Evolutionary conservation across 164 flowering plant genomes (phyloP).

Genomic region (Amborella trichopoda): DNA sequence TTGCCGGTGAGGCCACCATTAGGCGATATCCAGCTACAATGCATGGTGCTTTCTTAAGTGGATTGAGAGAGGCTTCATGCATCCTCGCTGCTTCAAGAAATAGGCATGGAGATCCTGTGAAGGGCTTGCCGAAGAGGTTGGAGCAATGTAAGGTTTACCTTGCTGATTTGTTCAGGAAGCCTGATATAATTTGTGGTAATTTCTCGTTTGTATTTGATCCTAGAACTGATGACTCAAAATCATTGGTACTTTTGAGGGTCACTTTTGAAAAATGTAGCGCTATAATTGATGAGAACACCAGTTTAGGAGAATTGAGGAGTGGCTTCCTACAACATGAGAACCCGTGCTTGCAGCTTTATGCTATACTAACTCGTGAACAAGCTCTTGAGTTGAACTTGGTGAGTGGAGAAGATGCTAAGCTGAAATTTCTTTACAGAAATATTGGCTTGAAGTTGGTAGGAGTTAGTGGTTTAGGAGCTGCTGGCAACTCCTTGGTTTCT

Average conservation of each 20-base stretch:
- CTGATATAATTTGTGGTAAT: slow-evolving; percentile 64
- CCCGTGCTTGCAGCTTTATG: slow-evolving; percentile 48
- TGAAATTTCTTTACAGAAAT: slow-evolving; percentile 24
- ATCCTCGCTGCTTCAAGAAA: slow-evolving; percentile 33
- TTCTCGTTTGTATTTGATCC: slow-evolving; percentile 54
- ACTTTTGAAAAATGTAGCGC: slow-evolving; percentile 22
- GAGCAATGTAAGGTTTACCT: slow-evolving; percentile 36
- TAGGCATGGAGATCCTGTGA: slow-evolving; percentile 20
- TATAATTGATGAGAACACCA: too few relatives aligned
- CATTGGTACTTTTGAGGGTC: slow-evolving; percentile 60
- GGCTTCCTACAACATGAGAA: slow-evolving; percentile 3
- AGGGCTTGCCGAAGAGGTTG: slow-evolving; percentile 18
- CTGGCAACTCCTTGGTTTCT: slow-evolving; percentile 26
- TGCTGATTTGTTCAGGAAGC: slow-evolving; percentile 44
- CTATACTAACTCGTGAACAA: slow-evolving; percentile 49
- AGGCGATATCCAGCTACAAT: slow-evolving; percentile 86
- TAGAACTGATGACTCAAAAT: slow-evolving; percentile 31
- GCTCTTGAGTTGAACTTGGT: slow-evolving; percentile 33
- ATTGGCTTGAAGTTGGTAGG: slow-evolving; percentile 66
- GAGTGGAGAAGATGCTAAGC: slow-evolving; percentile 28
- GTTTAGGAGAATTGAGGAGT: too few relatives aligned
- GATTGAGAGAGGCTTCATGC: slow-evolving; percentile 41
- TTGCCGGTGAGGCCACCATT: slow-evolving; percentile 95
- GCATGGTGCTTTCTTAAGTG: slow-evolving; percentile 97
- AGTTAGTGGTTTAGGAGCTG: slow-evolving; percentile 27